phyloP scores from a whole-genome alignment of 495 filamentous ascomycete genomes.

The Neurospora hispaniola region DNA sequence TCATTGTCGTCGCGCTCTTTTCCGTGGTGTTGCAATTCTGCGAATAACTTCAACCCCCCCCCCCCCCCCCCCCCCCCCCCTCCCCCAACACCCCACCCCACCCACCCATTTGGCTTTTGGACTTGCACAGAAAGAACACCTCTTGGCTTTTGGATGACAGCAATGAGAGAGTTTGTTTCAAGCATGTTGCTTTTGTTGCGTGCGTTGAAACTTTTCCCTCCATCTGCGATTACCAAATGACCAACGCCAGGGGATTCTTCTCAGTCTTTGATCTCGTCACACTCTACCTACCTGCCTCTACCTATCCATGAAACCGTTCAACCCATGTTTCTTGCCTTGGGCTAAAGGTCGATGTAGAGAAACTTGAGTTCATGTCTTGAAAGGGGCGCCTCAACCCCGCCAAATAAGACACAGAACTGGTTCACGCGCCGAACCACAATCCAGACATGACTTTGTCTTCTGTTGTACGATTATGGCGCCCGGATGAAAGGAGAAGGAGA shows the following conservation, averaged over 20 bases:
- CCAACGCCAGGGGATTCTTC: neutral
- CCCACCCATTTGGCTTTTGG: neutral
- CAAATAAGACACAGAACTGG: neutral
- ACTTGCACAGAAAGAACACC: neutral
- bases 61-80: neutral
- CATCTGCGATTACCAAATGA: neutral
- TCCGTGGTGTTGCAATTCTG: neutral
- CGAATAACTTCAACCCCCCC: neutral
- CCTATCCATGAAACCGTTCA: neutral
- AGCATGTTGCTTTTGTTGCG: neutral
- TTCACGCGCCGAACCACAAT: neutral
- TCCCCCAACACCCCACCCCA: too few species aligned
- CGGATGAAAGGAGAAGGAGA: neutral
- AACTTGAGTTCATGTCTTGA: slow-evolving; percentile 17
- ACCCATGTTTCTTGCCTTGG: slow-evolving; percentile 17
- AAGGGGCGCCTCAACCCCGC: neutral
- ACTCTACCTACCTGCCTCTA: slow-evolving; percentile 2
- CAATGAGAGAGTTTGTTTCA: neutral
- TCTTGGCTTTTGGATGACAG: neutral
- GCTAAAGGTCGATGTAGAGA: slow-evolving; percentile 30
- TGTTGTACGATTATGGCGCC: neutral
- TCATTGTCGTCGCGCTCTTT: slow-evolving; percentile 1
- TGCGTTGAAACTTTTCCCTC: neutral
- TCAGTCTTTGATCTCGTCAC: neutral
- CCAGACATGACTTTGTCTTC: neutral